These are phyloP conservation scores for Pyrenochaeta sp. DNA, from an alignment of 2,329 filamentous ascomycete species.

Conservation along the genomic window DNA sequence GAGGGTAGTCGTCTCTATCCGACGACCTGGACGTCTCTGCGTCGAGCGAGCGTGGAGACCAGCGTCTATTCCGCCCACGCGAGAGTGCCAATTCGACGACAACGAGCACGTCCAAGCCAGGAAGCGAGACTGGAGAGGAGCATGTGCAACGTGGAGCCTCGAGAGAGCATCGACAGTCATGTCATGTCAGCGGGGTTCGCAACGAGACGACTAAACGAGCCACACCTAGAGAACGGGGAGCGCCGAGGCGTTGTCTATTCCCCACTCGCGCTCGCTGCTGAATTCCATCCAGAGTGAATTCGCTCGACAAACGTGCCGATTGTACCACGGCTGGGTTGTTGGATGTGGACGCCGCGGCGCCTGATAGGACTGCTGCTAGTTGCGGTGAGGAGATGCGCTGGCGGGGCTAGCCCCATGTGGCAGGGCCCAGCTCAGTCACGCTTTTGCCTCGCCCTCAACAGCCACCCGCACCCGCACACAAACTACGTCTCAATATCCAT, in stretches of 20 bases:
- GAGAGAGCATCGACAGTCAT: conserved; percentile 44
- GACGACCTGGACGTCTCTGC: conserved; percentile 25
- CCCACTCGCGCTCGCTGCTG: conserved; percentile 25
- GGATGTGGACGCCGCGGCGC: conserved; percentile 39
- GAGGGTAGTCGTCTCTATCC: conserved; percentile 32
- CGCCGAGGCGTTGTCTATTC: conserved; percentile 20
- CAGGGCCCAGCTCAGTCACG: conserved; percentile 36
- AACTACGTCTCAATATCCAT: conserved; percentile 22
- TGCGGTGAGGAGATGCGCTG: conserved; percentile 52
- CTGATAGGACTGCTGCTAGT: conserved; percentile 43
- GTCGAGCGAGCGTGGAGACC: conserved; percentile 8
- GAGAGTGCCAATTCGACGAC: conserved; percentile 25
- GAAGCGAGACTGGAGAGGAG: conserved; percentile 32
- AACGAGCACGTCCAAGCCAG: conserved; percentile 15
- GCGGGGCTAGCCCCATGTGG: conserved; percentile 35
- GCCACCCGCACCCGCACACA: conserved; percentile 35
- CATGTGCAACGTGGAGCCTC: conserved; percentile 51
- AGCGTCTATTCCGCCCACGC: conserved; percentile 23
- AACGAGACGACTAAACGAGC: conserved; percentile 31
- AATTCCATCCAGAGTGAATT: conserved; percentile 26
- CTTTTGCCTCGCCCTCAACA: conserved; percentile 33
- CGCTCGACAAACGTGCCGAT: conserved; percentile 47
- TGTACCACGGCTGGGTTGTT: conserved; percentile 46
- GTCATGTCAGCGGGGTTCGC: conserved; percentile 42
- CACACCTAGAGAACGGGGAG: conserved; percentile 22